Evolutionary conservation across 306 rosid genomes (phyloP), one percentile per base, ranked within the genome.

Genomic region (Calophaca sinica): DNA sequence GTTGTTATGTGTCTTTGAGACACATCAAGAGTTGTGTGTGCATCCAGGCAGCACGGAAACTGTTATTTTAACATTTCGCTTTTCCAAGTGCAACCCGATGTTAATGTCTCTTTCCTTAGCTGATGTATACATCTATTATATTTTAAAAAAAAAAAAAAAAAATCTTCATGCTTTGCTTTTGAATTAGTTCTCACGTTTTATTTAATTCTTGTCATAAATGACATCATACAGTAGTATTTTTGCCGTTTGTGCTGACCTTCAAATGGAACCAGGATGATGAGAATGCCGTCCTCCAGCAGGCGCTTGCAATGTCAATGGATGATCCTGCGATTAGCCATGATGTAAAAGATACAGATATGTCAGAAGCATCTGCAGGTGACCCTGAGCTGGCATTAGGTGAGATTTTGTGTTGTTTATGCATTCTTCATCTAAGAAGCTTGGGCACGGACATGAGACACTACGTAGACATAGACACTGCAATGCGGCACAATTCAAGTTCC

Each of bases 231-330:
- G 9, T 72, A 50, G 35, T 58, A 66, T 42, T 62, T 75, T 54
- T 61, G 7, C 74, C 41, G 29, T 67, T 44, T 69, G 54, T 66
- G 32, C 66, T 80, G 53, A 80, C 57, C 61, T 61, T 80, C 70
- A 62, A 74, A 70, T 70, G 39, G 60, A 75, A 79, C 42, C 84
- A 83, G 86, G 86, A 83, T 51, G 88, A 84, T 69, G 99, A 94
- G 64, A 94, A 87, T 80, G 92, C 98, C 69, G 86, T 94, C 52
- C 96, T 94, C 42, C 96, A 89, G 84, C 96, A 90, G 84, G 99
- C 99, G 2, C 99, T 96, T 80, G 96, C 99, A 33, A 96, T 96
- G 99, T 96, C 99, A 10, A 92, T 96, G 99, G 93, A 96, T 81
- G 96, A 90, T 44, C 96, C 99, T 51, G 83, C 86, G 13, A 53